A percentile compares a stretch with the other conserved stretches of the same genome.
Conservation (phyloP, 345 rosid genomes). For the Salix udensis region DNA sequence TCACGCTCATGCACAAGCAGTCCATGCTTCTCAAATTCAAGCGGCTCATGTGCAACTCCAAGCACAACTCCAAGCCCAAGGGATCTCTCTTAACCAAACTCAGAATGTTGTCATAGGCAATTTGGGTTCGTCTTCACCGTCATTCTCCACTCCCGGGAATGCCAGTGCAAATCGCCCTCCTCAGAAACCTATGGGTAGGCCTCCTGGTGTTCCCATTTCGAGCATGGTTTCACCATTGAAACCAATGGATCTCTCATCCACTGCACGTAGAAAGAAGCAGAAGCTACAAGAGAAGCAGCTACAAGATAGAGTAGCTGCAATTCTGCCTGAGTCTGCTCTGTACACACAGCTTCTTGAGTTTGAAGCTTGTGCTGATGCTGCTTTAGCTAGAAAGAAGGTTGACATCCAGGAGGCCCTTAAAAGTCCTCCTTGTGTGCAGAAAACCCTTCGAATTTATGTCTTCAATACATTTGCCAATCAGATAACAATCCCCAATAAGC, state of each 20-base stretch:
- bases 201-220: slow-evolving; percentile 61
- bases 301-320: slow-evolving; percentile 87
- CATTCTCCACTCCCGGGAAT: slow-evolving; percentile 61
- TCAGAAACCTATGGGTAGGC: slow-evolving; percentile 71
- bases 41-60: slow-evolving; percentile 73
- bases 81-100: slow-evolving; percentile 48
- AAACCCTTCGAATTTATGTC: slow-evolving; percentile 82
- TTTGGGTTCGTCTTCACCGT: slow-evolving; percentile 66
- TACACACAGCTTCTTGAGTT: slow-evolving; percentile 98
- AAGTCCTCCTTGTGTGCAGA: slow-evolving; percentile 85
- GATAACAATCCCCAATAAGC: slow-evolving; percentile 71
- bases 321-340: slow-evolving; percentile 91
- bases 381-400: slow-evolving; percentile 77
- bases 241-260: slow-evolving; percentile 68
- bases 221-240: slow-evolving; percentile 65
- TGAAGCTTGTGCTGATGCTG: slow-evolving; percentile 90
- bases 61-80: slow-evolving; percentile 77
- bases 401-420: slow-evolving; percentile 97
- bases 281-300: slow-evolving; percentile 96
- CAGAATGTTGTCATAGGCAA: slow-evolving; percentile 54
- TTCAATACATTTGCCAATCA: slow-evolving; percentile 89
- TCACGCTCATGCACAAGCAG: slow-evolving; percentile 33
- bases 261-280: slow-evolving; percentile 87
- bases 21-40: slow-evolving; percentile 51
- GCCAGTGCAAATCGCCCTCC: slow-evolving; percentile 53